Evolutionary conservation across 2,329 filamentous ascomycete genomes (phyloP).

Genomic region (Diaporthe capsici): DNA sequence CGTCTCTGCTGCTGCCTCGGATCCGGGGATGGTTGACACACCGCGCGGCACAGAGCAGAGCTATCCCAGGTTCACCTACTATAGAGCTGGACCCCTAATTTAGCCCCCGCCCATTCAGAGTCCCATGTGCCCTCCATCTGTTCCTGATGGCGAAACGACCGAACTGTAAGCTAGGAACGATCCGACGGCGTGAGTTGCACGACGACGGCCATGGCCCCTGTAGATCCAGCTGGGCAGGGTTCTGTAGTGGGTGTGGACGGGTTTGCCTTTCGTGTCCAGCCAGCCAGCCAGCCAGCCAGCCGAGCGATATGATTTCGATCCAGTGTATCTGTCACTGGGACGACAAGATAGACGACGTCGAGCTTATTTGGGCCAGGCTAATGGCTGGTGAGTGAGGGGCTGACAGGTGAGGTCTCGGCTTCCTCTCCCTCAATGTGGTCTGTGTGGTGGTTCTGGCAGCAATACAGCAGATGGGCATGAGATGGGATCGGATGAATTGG

Average conservation of each 20-base stretch:
- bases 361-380: not conserved
- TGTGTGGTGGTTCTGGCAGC: slow-evolving; percentile 5
- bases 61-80: no score
- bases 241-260: not conserved
- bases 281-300: not conserved
- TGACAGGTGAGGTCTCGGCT: slow-evolving; percentile 9
- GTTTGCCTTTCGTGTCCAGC: not conserved
- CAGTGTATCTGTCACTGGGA: not conserved
- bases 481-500: slow-evolving; percentile 13
- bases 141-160: slow-evolving; percentile 23
- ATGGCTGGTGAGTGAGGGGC: not conserved
- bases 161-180: slow-evolving; percentile 1
- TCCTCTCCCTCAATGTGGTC: not conserved
- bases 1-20: not conserved
- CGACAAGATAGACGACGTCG: not conserved
- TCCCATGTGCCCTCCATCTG: not conserved
- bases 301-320: slow-evolving; percentile 15
- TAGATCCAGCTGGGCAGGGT: not conserved
- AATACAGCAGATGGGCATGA: not conserved
- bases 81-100: slow-evolving; percentile 9
- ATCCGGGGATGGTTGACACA: slow-evolving; percentile 10
- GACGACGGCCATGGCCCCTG: slow-evolving; percentile 16
- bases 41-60: not conserved
- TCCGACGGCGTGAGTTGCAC: slow-evolving; percentile 28
- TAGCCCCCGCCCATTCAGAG: not conserved